Percentiles rank a stretch among this genome's conserved stretches.
These are phyloP conservation scores for Aspergillus carbonarius DNA, from an alignment of 2,329 filamentous ascomycete genomes.

Conservation along the genomic window DNA sequence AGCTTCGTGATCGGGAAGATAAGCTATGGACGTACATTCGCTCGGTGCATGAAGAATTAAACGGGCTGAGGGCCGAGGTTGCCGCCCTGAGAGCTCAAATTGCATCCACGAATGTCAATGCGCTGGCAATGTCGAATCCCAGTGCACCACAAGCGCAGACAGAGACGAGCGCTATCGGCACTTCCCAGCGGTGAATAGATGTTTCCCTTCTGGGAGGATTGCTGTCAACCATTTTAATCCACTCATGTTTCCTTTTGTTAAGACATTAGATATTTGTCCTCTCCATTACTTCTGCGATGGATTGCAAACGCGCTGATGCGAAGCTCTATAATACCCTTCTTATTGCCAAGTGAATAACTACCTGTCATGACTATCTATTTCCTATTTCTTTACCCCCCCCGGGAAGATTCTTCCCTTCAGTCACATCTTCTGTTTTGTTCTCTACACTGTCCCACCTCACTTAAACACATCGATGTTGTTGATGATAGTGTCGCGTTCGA, in stretches of 20 bases:
- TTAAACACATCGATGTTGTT: not conserved
- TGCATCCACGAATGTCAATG: constrained; percentile 30
- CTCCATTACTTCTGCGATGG: not conserved
- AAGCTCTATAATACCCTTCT: constrained; percentile 4
- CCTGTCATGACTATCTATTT: not conserved
- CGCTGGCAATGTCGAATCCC: constrained; percentile 17
- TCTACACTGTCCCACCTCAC: not conserved
- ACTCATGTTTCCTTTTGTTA: not conserved
- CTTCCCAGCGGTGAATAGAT: constrained; percentile 19
- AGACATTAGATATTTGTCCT: not conserved
- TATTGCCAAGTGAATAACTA: not conserved
- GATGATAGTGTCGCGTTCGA: not conserved
- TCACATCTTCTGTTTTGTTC: not conserved
- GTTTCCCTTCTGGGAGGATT: not conserved
- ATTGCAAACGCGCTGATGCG: not conserved
- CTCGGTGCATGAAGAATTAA: constrained; percentile 44
- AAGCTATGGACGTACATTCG: constrained; percentile 47
- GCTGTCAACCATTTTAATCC: not conserved
- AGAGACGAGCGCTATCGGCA: constrained; percentile 12
- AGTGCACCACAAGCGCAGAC: constrained; percentile 15
- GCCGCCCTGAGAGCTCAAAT: constrained; percentile 41
- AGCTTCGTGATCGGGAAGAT: constrained; percentile 36
- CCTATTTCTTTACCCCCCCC: not conserved
- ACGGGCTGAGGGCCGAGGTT: constrained; percentile 43
- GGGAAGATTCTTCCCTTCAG: not conserved